Base-by-base conservation (phyloP, 495 filamentous ascomycete genomes). In the Pseudoneurospora amorphoporcata region DNA sequence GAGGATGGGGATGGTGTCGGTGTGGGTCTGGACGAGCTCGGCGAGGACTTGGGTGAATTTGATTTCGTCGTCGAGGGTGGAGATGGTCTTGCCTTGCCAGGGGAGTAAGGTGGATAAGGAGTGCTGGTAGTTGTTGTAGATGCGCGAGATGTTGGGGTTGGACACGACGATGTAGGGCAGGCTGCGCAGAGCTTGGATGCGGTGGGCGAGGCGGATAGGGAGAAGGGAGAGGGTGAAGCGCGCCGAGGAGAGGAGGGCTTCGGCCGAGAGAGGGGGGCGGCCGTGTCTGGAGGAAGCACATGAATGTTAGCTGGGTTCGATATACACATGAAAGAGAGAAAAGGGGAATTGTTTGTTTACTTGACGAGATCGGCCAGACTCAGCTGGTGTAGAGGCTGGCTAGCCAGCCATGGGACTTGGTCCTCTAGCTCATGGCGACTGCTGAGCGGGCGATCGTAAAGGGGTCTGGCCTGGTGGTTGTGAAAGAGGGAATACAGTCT, bases 121-220 rank as follows among this genome's bases (percentile, higher is more conserved):
- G 78, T 97, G 94, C 47, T 95, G 83, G 81, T 99, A 99, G 81
- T 97, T 98, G 78, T 92, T 88, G 83, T 98, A 97, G 71, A 99
- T 98, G 74, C 89, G 89, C 39, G 91, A 90, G 70, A 98, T 92
- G 77, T 97, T 92, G 2, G 94, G 92, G 79, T 98, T 98, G 1
- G 95, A 94, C 19, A 99, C 95, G 65, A 99, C 94, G 77, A 99
- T 99, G 81, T 92, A 99, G 2, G 95, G 96, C 4, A 99, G 88
- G 81, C 97, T 97, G 71, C 95, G 90, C 14, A 99, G 83, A 2
- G 92, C 91, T 81, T 97, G 91, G 68, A 98, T 95, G 43, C 95
- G 93, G 77, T 95, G 94, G 3, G 95, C 96, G 17, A 99, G 88
- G n/a, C 95, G 92, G 71, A 94, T 91, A 17, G 95, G 95, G 40